Evolutionary conservation across 139 green algal species (phyloP), one percentile per base, ranked within the genome.

Genomic region (Coccomyxa sp.): DNA sequence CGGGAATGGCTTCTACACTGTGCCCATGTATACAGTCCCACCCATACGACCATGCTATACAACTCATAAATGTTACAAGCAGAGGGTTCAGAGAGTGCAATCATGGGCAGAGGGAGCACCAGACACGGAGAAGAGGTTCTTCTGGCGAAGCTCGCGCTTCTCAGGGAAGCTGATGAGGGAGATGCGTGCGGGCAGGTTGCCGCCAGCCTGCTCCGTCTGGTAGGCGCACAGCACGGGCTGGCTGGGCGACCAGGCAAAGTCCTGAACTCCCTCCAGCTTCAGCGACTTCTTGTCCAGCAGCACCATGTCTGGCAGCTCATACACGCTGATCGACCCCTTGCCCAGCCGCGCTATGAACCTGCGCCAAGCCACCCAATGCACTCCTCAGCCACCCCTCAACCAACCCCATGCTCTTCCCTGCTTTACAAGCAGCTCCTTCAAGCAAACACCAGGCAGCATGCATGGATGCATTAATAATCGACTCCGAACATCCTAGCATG

Each of bases 121-220:
- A 31, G 28, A 77, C 83, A 99, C 97, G 82, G 86, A 97, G 91
- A 99, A 98, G 57, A 99, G 93, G 90, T 98, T 98, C 94, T 99
- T 99, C 81, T 95, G 92, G 23, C 97, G 88, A 38, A 99, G 77
- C 88, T 98, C 96, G 1, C 83, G 88, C 32, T 88, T 82, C 76
- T 95, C 91, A 0, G 96, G 96, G 30, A 98, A 87, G 25, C 88
- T 82, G 79, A 97, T 86, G 11, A 99, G 87, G 57, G 83, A 89
- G 38, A 98, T 91, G 68, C 91, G 89, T 21, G 95, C 95, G 7
- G 95, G 95, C 77, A 95, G 83, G 86, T 99, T 98, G 79, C 92
- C 92, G 58, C 85, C 84, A 77, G 85, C 89, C 79, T 93, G 82
- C 88, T 99, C 97, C 16, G 85, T 84, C 59, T 96, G 94, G 88